Evolutionary conservation across 1,284 basidiomycete genomes (phyloP), one percentile per base, ranked within the genome.

Genomic region (Cystobasidiaceae sp.): DNA sequence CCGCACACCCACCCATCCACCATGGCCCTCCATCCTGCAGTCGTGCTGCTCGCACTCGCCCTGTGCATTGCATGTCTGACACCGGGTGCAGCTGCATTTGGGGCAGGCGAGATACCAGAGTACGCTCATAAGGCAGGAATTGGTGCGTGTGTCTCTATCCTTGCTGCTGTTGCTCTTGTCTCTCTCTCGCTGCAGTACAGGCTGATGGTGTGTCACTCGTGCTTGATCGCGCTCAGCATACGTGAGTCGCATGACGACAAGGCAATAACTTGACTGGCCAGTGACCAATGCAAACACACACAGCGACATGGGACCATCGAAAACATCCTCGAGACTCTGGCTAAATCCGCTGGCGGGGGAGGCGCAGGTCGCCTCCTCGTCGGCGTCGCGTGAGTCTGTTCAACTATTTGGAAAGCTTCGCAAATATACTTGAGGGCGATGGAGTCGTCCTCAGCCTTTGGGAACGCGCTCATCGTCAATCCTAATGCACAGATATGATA

Each of bases 241-340:
- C 21, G 50, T 52, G 33, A 21, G 50, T 39, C 15, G 33, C 27
- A 13, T 4, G 6, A 32, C 19, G 41, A 37, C 50, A 39, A 9
- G 19, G 19, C 7, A 13, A 17, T 7, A 3, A 33, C 21, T 13
- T 37, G 33, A 52, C 33, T 37, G 69, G 28, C 71, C 72, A 66
- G 72, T 72, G n/a, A 72, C 70, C 58, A 72, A 72, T 58, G 71
- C 70, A 45, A 46, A 46, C 21, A 19, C n/a, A n/a, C 15, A 52
- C 50, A 52, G 50, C 50, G 69, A 33, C 71, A 73, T 67, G 72
- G 73, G n/a, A 72, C 70, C 58, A 72, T 73, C 61, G 71, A 71
- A 45, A 46, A 46, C 21, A 19, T 67, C 19, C 60, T 60, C 34
- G 51, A 41, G 15, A 33, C 56, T 7, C 33, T 61, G 17, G 57